Evolutionary conservation across 1,284 basidiomycete species (phyloP), one percentile per base, ranked within the genome.

Genomic region (Rhodotorula sp.): DNA sequence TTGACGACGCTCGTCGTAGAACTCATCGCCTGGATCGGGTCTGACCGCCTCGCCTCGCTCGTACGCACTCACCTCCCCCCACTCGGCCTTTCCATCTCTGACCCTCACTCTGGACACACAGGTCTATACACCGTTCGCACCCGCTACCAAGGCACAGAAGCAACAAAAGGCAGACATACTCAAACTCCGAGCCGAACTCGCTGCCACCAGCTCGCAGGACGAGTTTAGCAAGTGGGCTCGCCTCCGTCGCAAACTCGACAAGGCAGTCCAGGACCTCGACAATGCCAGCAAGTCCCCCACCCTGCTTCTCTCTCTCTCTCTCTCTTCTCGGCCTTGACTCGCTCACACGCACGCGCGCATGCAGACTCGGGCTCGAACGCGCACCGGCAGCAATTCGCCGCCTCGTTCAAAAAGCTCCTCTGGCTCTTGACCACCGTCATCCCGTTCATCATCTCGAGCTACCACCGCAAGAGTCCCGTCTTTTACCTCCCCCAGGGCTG

Each of bases 171-270:
- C 85, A 30, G 88, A 91, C 71, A 86, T 96, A 33, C 83, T 95
- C 54, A 80, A 83, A 45, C 89, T 87, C 62, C 95, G 95, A 83
- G 86, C 90, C 51, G 91, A 97, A 80, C 86, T 99, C 15, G 82
- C 89, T 69, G 87, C 89, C 78, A 99, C 95, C 44, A 93, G 91
- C 77, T 91, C 93, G 20, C 95, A 99, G 80, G 95, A 98, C 79
- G 91, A 99, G 80, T 99, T 99, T 80, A 91, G 95, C 24, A 98
- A 94, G 82, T 99, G 96, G 96, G 95, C 95, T 57, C 95, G 94
- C 83, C 82, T 99, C 77, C 84, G 91, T 77, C 83, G 96, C 73
- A 91, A 87, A 75, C 88, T 97, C 46, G 96, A 99, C 83, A 97
- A 96, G 82, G 90, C 90, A 8, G 81, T 96, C n/a, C 86, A 87